A percentile compares a stretch with the other conserved stretches of the same genome.
Conservation (phyloP, 73 alveolate species). For the Loxodes magnus region DNA sequence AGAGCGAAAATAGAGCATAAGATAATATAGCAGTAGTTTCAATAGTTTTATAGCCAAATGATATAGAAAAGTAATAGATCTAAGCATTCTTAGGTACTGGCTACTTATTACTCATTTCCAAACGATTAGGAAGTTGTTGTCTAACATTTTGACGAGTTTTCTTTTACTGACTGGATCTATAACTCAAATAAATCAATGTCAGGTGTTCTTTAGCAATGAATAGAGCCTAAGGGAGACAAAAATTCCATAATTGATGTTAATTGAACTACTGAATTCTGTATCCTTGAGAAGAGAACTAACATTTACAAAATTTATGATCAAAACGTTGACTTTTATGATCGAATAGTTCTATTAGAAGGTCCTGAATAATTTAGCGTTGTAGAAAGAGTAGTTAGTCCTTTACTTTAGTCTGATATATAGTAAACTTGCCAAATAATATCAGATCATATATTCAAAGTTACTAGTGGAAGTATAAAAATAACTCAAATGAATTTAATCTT, state of each 20-base stretch:
- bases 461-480: slow-evolving; percentile 58
- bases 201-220: slow-evolving; percentile 55
- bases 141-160: slow-evolving; percentile 52
- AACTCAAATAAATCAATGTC: slow-evolving; percentile 56
- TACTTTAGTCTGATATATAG: slow-evolving; percentile 53
- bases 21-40: slow-evolving; percentile 49
- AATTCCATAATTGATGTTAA: slow-evolving; percentile 64
- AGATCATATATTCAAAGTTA: slow-evolving; percentile 54
- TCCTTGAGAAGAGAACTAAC: slow-evolving; percentile 62
- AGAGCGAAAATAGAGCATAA: slow-evolving; percentile 53
- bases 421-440: slow-evolving; percentile 58
- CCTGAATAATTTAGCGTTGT: slow-evolving; percentile 53
- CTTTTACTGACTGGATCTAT: slow-evolving; percentile 40
- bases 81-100: background rate
- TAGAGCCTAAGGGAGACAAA: slow-evolving; percentile 54
- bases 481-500: slow-evolving; percentile 65
- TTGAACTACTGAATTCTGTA: slow-evolving; percentile 67
- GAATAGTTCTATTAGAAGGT: slow-evolving; percentile 65
- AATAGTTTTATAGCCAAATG: no score
- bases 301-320: slow-evolving; percentile 39
- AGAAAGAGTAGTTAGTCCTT: slow-evolving; percentile 72
- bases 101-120: no score
- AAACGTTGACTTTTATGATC: slow-evolving; percentile 47
- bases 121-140: slow-evolving; percentile 48
- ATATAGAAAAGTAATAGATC: no score